Evolutionary conservation across 2,329 filamentous ascomycete genomes (phyloP), one percentile per base, ranked within the genome.

Genomic region (Clathrospora elynae): DNA sequence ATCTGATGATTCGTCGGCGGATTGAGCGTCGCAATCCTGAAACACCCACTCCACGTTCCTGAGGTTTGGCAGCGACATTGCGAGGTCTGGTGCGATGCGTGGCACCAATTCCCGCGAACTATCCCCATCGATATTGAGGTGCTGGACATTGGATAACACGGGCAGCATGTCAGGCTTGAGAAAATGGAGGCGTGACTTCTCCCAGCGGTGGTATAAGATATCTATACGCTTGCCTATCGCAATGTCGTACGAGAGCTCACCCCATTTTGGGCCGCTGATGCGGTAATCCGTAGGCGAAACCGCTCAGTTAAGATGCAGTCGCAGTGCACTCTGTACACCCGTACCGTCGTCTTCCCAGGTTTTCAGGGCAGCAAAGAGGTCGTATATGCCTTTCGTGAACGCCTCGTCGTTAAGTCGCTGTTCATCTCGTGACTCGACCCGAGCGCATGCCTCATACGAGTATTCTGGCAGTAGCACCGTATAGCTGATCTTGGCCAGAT

Each of bases 261-360:
- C 37, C 22, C 26, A 22, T 36, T 36, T 29, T 16, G n/a, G n/a
- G n/a, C n/a, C n/a, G n/a, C n/a, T n/a, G n/a, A n/a, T n/a, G n/a
- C 29, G 29, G 8, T 10, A 33, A 29, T 40, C 37, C n/a, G 37
- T 40, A 10, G 31, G 35, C 25, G 16, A 40, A 8, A 14, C 6
- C 5, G 24, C 24, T 11, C 13, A 11, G 2, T 1, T n/a, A 6
- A 47, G 25, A 1, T 26, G 12, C n/a, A 49, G 32, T 10, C 29
- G 18, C 32, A 49, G 13, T 12, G 22, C 32, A 24, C 29, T 40
- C 22, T 28, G 7, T 19, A 49, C 26, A 17, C n/a, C n/a, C n/a
- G n/a, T n/a, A n/a, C 44, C 44, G 11, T 39, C 13, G 9, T 43
- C 38, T 26, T 48, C 39, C 44, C 44, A 48, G 5, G 9, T 30